A percentile compares a stretch with the other conserved stretches of the same genome.
These are phyloP conservation scores for Rhodamnia argentea DNA, from an alignment of 345 rosid species.

Conservation along the genomic window DNA sequence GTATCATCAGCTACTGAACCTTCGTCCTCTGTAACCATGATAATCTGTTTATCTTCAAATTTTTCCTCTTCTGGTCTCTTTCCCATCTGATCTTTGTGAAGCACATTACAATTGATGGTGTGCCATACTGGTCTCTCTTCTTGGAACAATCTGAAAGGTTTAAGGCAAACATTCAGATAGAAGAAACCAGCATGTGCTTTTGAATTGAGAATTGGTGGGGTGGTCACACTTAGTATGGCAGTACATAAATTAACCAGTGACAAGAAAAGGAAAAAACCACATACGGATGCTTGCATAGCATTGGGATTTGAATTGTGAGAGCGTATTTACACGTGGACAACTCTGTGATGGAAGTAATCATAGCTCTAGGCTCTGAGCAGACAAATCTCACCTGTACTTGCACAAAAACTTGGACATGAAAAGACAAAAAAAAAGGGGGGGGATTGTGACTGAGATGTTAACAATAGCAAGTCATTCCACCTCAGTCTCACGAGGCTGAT, in stretches of 20 bases:
- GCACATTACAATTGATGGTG: conserved; percentile 67
- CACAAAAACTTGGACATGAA: background rate
- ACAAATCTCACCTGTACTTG: conserved; percentile 82
- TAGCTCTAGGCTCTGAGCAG: conserved; percentile 82
- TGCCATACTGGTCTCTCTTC: conserved; percentile 89
- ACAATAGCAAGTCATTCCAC: conserved; percentile 10
- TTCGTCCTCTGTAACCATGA: conserved; percentile 34
- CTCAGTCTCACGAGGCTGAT: conserved; percentile 84
- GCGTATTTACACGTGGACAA: conserved; percentile 97
- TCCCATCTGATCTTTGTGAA: conserved; percentile 35
- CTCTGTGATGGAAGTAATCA: conserved; percentile 88
- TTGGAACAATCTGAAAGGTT: conserved; percentile 62
- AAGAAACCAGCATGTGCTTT: background rate
- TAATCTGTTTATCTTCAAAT: conserved; percentile 18
- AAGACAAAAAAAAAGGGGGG: background rate
- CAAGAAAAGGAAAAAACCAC: conserved; percentile 9
- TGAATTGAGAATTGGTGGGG: background rate
- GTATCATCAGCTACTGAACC: conserved; percentile 10
- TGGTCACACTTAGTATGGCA: background rate
- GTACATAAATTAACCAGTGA: background rate
- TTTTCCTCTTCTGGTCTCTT: conserved; percentile 24
- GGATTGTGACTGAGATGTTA: background rate
- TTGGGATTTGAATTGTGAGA: conserved; percentile 64
- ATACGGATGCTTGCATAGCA: conserved; percentile 91
- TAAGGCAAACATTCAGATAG: conserved; percentile 1